Evolutionary conservation across 2,329 filamentous ascomycete genomes (phyloP).

Genomic region (Colletotrichum sp.): DNA sequence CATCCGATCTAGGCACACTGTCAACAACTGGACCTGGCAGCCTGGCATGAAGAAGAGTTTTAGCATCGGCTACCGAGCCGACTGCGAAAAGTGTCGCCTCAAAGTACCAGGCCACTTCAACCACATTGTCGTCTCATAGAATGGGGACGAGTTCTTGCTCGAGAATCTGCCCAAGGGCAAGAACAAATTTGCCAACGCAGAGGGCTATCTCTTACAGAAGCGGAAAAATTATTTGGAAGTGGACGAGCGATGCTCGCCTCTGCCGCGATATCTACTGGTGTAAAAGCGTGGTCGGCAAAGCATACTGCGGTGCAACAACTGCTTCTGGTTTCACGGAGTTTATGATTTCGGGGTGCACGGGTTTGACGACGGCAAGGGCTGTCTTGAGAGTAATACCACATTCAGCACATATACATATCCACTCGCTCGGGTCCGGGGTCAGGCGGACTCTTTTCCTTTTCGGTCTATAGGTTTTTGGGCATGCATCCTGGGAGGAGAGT

Average conservation of each 20-base stretch:
- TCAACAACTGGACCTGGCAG: constrained; percentile 66
- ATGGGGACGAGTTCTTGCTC: constrained; percentile 15
- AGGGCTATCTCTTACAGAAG: neutral
- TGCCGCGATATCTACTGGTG: neutral
- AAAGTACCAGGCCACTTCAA: constrained; percentile 83
- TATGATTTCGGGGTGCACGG: neutral
- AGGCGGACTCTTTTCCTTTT: neutral
- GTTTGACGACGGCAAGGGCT: neutral
- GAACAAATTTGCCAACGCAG: neutral
- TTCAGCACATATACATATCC: constrained; percentile 5
- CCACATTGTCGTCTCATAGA: constrained; percentile 74
- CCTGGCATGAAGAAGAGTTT: constrained; percentile 73
- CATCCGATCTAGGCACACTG: constrained; percentile 62
- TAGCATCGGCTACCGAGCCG: constrained; percentile 78
- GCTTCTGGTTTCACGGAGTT: neutral
- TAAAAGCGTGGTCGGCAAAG: neutral
- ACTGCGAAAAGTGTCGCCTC: constrained; percentile 78
- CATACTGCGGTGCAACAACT: neutral
- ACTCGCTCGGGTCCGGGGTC: neutral
- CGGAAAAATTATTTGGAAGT: neutral
- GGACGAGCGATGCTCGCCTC: neutral
- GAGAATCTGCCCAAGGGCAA: neutral
- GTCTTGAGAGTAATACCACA: constrained; percentile 10
- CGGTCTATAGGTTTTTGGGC: constrained; percentile 1
- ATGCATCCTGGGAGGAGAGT: constrained; percentile 3